Percentiles rank a stretch among this genome's conserved stretches.
Conservation (phyloP, 106 monocot genomes). For the Gastrodia elata region DNA sequence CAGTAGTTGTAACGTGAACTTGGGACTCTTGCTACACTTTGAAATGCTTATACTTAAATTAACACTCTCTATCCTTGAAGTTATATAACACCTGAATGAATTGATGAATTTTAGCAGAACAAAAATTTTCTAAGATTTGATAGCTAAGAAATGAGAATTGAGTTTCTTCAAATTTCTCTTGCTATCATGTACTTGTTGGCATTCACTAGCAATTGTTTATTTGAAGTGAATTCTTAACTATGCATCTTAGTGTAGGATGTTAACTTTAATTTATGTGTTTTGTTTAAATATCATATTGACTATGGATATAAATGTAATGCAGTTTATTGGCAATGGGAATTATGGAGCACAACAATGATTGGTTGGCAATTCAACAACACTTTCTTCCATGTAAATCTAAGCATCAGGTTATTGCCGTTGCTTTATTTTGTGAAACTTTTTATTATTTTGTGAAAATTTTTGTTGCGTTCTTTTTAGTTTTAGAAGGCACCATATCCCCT, state of each 20-base stretch:
- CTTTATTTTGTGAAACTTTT: no score
- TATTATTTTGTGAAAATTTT: no score
- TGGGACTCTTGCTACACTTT: no score
- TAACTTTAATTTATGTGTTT: not conserved
- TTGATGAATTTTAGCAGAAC: no score
- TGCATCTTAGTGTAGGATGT: not conserved
- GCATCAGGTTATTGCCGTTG: constrained; percentile 63
- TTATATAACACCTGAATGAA: no score
- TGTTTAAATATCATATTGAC: not conserved
- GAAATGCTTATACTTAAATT: no score
- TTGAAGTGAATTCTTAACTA: not conserved
- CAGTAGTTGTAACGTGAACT: no score
- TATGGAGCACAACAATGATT: constrained; percentile 87
- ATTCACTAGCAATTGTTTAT: not conserved
- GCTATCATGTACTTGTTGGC: not conserved
- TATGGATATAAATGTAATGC: constrained; percentile 14
- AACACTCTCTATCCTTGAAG: no score
- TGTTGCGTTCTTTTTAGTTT: not conserved
- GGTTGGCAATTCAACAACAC: constrained; percentile 74
- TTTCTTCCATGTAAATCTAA: constrained; percentile 92
- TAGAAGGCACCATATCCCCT: not conserved
- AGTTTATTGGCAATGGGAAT: constrained; percentile 92
- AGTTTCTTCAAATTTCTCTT: not conserved
- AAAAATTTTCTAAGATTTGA: not conserved
- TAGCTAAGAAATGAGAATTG: not conserved